Conservation (phyloP, 225 moss, liverwort and hornwort genomes). For the Takakia lepidozioides region DNA sequence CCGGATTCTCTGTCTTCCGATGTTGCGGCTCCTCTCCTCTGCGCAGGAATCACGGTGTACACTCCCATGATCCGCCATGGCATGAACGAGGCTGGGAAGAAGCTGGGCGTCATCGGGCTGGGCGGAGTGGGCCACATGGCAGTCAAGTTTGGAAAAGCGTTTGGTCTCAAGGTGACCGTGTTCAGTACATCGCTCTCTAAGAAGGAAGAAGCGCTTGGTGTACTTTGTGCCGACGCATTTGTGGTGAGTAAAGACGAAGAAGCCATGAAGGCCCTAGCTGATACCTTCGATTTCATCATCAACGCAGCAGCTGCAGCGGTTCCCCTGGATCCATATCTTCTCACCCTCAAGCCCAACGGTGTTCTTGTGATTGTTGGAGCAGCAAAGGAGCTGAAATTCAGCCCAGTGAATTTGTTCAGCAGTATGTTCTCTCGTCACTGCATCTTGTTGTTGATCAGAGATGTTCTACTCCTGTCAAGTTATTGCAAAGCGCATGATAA, state of each 20-base stretch:
- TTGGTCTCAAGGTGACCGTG: conserved; percentile 59
- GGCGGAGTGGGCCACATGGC: conserved; percentile 65
- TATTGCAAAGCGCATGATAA: too few relatives aligned
- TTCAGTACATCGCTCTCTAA: conserved; percentile 48
- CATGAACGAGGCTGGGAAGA: conserved; percentile 43
- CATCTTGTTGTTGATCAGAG: too few relatives aligned
- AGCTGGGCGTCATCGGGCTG: conserved; percentile 39
- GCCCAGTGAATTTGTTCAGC: not conserved
- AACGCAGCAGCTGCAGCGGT: conserved; percentile 40
- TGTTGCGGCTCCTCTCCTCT: conserved; percentile 46
- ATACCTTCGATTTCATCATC: conserved; percentile 34
- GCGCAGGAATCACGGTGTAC: conserved; percentile 59
- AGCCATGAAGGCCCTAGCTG: conserved; percentile 37
- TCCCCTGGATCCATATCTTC: conserved; percentile 34
- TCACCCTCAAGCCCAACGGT: conserved; percentile 36
- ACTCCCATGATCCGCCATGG: conserved; percentile 48
- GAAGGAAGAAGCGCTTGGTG: conserved; percentile 42
- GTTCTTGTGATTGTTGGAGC: conserved; percentile 38
- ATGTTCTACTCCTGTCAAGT: too few relatives aligned
- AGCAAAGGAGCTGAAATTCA: conserved; percentile 26
- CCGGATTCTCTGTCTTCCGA: conserved; percentile 28
- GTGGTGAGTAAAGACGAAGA: conserved; percentile 33
- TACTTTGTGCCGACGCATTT: conserved; percentile 50
- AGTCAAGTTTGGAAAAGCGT: conserved; percentile 57
- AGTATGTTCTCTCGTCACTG: too few relatives aligned